Percentiles rank a stretch among this genome's conserved stretches.
Evolutionary conservation across 352 stramenopile species (phyloP).

Genomic region (Phytophthora ohioensis): DNA sequence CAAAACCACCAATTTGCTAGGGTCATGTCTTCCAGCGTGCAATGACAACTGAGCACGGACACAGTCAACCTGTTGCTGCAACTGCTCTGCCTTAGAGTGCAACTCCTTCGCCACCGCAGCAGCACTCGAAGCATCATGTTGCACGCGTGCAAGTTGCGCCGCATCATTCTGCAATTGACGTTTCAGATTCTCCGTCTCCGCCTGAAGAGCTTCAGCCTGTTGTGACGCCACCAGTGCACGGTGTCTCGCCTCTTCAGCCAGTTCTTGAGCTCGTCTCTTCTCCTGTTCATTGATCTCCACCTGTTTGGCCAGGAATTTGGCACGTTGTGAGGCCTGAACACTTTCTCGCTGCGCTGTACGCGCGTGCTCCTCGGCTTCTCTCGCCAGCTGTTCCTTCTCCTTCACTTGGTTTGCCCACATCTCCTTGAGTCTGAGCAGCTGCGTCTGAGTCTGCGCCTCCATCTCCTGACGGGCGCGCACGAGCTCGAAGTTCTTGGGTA

Average conservation of each 20-base stretch:
- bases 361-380: conserved; percentile 77
- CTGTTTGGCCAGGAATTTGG: conserved; percentile 74
- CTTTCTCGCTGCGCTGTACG: conserved; percentile 79
- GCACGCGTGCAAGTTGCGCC: conserved; percentile 71
- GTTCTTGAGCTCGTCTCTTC: conserved; percentile 73
- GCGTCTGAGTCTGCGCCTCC: conserved; percentile 70
- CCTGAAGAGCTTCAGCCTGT: conserved; percentile 75
- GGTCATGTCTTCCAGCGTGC: conserved; percentile 78
- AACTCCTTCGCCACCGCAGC: conserved; percentile 75
- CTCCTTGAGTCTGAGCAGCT: conserved; percentile 58
- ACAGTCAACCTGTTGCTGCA: conserved; percentile 82
- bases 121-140: conserved; percentile 74
- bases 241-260: conserved; percentile 71
- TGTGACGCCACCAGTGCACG: conserved; percentile 67
- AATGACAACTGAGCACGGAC: conserved; percentile 82
- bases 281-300: conserved; percentile 89
- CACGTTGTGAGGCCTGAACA: conserved; percentile 72
- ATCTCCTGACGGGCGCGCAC: conserved; percentile 88
- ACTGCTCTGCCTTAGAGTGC: conserved; percentile 68
- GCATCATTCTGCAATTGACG: conserved; percentile 77
- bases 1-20: conserved; percentile 82
- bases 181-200: conserved; percentile 81
- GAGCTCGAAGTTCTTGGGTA: conserved; percentile 89
- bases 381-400: conserved; percentile 77
- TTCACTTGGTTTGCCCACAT: conserved; percentile 68